A percentile compares a stretch with the other conserved stretches of the same genome.
Conservation (phyloP, 2,329 filamentous ascomycete genomes). For the Botrytis deweyae region DNA sequence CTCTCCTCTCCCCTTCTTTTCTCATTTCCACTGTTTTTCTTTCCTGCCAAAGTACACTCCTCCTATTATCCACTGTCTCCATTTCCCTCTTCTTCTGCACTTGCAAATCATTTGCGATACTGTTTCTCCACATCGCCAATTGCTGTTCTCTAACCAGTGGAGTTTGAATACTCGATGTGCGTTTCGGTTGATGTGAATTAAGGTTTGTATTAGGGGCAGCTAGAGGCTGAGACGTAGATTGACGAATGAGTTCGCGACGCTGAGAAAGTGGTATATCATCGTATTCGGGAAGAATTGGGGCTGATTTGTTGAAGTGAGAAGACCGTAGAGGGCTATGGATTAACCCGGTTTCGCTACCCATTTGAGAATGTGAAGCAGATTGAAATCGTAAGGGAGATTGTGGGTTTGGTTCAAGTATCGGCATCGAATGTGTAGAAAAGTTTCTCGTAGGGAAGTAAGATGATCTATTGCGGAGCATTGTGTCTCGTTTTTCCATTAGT, state of each 20-base stretch:
- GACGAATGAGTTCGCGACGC: constrained; percentile 60
- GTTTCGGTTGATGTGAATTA: constrained; percentile 56
- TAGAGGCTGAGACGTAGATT: constrained; percentile 25
- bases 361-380: not conserved
- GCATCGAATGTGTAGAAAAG: constrained; percentile 12
- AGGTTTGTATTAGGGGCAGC: constrained; percentile 40
- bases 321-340: constrained; percentile 35
- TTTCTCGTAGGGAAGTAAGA: constrained; percentile 24
- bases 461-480: constrained; percentile 44
- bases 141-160: constrained; percentile 53
- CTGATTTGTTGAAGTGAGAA: constrained; percentile 1
- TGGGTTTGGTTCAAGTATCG: constrained; percentile 31
- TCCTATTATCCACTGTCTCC: constrained; percentile 52
- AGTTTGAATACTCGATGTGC: constrained; percentile 46
- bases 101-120: constrained; percentile 61
- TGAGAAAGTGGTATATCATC: constrained; percentile 73
- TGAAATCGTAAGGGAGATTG: not conserved
- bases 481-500: constrained; percentile 55
- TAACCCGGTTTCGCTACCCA: constrained; percentile 45
- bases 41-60: constrained; percentile 58
- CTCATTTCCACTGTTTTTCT: constrained; percentile 55
- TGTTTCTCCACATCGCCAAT: constrained; percentile 66
- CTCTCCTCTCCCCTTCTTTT: constrained; percentile 55
- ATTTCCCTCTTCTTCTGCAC: constrained; percentile 34
- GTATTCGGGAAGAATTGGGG: constrained; percentile 43